phyloP scores from a whole-genome alignment of 2,329 filamentous ascomycete species.

The Lecanicillium sp. region DNA sequence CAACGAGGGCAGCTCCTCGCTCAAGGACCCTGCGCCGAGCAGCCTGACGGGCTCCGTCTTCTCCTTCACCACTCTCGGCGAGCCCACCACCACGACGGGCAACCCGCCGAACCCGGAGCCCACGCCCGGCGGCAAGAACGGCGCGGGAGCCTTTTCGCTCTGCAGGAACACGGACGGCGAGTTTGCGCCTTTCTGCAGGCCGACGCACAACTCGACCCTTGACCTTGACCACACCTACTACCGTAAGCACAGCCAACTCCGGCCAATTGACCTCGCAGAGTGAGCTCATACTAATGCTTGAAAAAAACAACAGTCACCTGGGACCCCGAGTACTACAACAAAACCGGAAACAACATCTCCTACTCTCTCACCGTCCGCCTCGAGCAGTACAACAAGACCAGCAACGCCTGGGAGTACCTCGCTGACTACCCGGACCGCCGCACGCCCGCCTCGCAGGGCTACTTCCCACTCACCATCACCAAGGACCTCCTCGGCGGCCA shows the following conservation, averaged over 20 bases:
- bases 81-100: slow-evolving; percentile 36
- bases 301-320: slow-evolving; percentile 54
- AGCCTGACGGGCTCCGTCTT: slow-evolving; percentile 41
- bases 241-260: slow-evolving; percentile 29
- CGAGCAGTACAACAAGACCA: slow-evolving; percentile 34
- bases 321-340: slow-evolving; percentile 47
- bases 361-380: slow-evolving; percentile 32
- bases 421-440: slow-evolving; percentile 28
- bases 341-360: slow-evolving; percentile 26
- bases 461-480: slow-evolving; percentile 40
- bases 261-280: neutral
- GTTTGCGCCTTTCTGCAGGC: slow-evolving; percentile 47
- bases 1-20: slow-evolving; percentile 34
- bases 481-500: slow-evolving; percentile 31
- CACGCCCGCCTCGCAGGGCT: slow-evolving; percentile 37
- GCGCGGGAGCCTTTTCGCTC: slow-evolving; percentile 42
- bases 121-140: slow-evolving; percentile 34
- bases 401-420: slow-evolving; percentile 32
- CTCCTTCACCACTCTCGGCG: slow-evolving; percentile 30
- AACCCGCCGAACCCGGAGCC: slow-evolving; percentile 40
- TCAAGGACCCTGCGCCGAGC: slow-evolving; percentile 36
- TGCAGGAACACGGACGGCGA: slow-evolving; percentile 44
- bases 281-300: neutral
- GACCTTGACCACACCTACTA: slow-evolving; percentile 45
- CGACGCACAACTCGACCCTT: slow-evolving; percentile 37